Conservation (phyloP, 2,329 filamentous ascomycete genomes). For the Cordyceps militaris region DNA sequence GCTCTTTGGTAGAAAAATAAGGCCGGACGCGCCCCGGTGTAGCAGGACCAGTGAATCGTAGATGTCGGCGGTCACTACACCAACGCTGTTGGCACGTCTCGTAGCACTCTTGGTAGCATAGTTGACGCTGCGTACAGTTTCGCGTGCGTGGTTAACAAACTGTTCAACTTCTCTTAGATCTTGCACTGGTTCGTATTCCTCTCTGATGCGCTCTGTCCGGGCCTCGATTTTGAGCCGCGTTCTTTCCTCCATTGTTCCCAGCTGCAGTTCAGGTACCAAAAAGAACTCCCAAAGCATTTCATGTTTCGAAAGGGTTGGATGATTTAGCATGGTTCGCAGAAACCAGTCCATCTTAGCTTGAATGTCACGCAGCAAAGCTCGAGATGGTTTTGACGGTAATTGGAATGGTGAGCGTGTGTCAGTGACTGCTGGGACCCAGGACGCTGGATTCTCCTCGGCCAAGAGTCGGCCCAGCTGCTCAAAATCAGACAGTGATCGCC, state of each 20-base stretch:
- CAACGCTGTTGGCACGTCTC: constrained; percentile 67
- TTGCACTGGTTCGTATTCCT: constrained; percentile 80
- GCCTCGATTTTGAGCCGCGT: constrained; percentile 81
- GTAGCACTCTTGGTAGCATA: constrained; percentile 76
- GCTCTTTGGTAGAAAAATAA: constrained; percentile 59
- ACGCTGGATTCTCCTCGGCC: constrained; percentile 83
- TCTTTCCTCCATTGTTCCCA: constrained; percentile 82
- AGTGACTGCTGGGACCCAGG: constrained; percentile 78
- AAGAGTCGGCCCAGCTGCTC: constrained; percentile 82
- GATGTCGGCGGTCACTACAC: constrained; percentile 57
- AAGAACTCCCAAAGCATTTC: constrained; percentile 99
- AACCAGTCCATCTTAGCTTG: constrained; percentile 84
- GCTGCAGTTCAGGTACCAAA: constrained; percentile 86
- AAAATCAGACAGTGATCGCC: constrained; percentile 81
- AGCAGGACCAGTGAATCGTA: constrained; percentile 56
- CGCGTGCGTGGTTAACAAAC: constrained; percentile 83
- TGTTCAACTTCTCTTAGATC: constrained; percentile 85
- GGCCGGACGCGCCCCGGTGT: constrained; percentile 43
- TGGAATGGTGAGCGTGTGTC: constrained; percentile 83
- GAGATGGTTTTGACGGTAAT: constrained; percentile 84
- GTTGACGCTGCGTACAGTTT: constrained; percentile 80
- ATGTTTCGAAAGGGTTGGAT: constrained; percentile 90
- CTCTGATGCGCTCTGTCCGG: constrained; percentile 73
- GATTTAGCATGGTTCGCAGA: constrained; percentile 74
- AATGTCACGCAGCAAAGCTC: constrained; percentile 78